These are phyloP conservation scores for Fusarium circinatum DNA, from an alignment of 2,329 filamentous ascomycete genomes.

Conservation along the genomic window DNA sequence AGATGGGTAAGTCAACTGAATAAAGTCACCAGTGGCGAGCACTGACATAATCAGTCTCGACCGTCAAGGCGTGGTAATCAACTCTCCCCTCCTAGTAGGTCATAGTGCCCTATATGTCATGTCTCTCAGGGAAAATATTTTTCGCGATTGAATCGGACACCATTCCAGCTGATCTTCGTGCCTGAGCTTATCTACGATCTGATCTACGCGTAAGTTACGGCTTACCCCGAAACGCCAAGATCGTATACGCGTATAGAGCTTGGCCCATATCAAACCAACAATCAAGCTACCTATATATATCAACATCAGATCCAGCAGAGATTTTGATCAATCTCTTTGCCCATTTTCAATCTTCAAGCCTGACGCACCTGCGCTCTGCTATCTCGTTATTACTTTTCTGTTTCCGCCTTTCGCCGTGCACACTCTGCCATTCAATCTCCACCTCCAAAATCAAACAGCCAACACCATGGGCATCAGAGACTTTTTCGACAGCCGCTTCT, in stretches of 20 bases:
- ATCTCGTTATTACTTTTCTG: background rate
- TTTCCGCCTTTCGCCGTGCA: rapidly evolving
- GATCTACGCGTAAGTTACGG: background rate
- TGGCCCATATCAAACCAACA: no score
- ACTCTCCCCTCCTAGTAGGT: background rate
- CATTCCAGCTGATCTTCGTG: background rate
- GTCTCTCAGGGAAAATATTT: rapidly evolving
- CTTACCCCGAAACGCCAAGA: background rate
- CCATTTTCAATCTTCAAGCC: rapidly evolving
- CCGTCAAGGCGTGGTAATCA: background rate
- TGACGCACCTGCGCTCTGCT: rapidly evolving
- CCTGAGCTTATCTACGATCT: background rate
- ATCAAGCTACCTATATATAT: background rate
- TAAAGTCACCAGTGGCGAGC: background rate
- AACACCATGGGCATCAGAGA: constrained; percentile 7
- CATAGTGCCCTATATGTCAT: background rate
- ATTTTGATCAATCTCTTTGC: background rate
- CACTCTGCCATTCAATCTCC: background rate
- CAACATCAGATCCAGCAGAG: background rate
- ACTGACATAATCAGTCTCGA: no score
- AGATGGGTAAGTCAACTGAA: background rate
- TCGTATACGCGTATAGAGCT: background rate
- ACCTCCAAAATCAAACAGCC: rapidly evolving
- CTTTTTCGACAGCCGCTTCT: constrained; percentile 25
- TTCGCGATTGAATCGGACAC: background rate